Base-by-base conservation (phyloP, 495 filamentous ascomycete genomes). In the Amniculicola lignicola region DNA sequence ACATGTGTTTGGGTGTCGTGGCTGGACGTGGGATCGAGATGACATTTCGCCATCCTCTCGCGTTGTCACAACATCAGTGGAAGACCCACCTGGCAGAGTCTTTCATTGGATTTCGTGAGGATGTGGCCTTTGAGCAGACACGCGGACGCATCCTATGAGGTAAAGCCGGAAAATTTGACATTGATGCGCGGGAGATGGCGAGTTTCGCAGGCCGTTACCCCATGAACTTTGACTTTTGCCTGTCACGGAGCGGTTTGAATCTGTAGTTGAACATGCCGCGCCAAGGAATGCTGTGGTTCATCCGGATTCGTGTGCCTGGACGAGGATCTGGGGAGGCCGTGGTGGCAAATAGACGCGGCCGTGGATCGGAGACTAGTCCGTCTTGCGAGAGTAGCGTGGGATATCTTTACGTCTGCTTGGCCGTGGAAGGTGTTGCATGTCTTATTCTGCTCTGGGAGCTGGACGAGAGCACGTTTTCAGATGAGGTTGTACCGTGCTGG, bases 331-430 rank as follows among this genome's bases (percentile, higher is more conserved):
- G 6, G 2, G 31, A 23, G 6, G 22, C 4, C 21, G 43, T n/a
- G 29, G 9, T 33, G 9, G 29, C 29, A 9, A 33, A 33, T n/a
- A n/a, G 43, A 31, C 43, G 19, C 43, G 22, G 19, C 2, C 36
- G 42, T 60, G 57, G 49, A 14, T 27, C 29, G 31, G 46, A 23
- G 40, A 27, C 51, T 56, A 51, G 57, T 61, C 45, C 28, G 3
- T 38, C 27, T 61, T 57, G 57, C 58, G 40, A 36, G n/a, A n/a
- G n/a, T n/a, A 57, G 52, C 58, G 58, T 56, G 58, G 58, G 51
- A 56, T 50, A 19, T 2, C 35, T 14, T 28, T 51, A 46, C 40
- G 46, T n/a, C 33, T 24, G 43, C 33, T 36, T 42, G 33, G 41
- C 19, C 10, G 42, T 14, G 3, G 9, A 11, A 29, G 12, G 21